phyloP scores from a whole-genome alignment of 257 asterid genomes.

The Solanum habrochaites region DNA sequence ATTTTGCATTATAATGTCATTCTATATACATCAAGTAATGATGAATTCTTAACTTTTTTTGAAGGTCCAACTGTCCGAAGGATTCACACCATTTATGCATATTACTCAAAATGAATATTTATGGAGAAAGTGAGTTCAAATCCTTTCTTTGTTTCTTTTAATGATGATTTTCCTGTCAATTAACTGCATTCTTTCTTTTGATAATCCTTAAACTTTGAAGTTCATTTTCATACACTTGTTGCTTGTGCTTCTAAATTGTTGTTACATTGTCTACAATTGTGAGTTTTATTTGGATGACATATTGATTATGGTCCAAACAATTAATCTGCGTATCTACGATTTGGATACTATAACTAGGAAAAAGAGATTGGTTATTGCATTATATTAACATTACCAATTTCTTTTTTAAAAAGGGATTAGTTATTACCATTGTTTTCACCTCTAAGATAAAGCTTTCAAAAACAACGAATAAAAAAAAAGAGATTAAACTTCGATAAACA shows the following conservation, averaged over 20 bases:
- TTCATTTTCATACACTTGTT: neutral
- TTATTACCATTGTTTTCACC: neutral
- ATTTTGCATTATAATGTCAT: no score
- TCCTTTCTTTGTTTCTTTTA: neutral
- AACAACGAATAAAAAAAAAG: neutral
- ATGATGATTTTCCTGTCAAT: neutral
- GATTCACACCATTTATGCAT: no score
- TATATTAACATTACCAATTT: no score
- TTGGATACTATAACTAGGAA: neutral
- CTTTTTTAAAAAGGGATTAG: neutral
- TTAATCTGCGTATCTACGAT: neutral
- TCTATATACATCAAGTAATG: no score
- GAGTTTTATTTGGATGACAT: neutral
- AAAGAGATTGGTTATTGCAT: neutral
- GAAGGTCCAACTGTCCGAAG: no score
- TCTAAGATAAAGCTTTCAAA: neutral
- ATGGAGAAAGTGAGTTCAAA: neutral
- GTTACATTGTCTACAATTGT: neutral
- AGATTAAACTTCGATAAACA: neutral
- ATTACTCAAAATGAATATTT: no score
- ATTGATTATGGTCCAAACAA: neutral
- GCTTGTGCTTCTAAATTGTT: neutral
- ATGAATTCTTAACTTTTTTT: no score
- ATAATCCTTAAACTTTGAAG: neutral
- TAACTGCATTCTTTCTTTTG: neutral